Evolutionary conservation across 176 grass and related monocot species (phyloP).

Genomic region (Phragmites australis): DNA sequence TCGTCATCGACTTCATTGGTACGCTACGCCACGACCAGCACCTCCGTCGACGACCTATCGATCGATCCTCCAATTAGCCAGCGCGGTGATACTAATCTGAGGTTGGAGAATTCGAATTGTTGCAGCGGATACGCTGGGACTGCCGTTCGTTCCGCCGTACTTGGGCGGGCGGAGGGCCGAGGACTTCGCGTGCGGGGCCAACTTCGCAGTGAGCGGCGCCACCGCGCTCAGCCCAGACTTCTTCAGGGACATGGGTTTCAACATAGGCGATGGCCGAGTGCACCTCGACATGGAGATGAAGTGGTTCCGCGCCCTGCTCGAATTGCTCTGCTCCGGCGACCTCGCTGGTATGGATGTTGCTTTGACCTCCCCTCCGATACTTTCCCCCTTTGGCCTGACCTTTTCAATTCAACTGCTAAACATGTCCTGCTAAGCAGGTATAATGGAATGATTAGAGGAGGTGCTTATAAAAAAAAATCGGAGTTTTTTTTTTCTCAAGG

Average conservation of each 20-base stretch:
- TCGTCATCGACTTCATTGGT: slow-evolving; percentile 85
- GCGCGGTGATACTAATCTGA: not conserved
- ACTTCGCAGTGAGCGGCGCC: slow-evolving; percentile 85
- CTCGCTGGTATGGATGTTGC: slow-evolving; percentile 15
- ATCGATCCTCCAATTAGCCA: not conserved
- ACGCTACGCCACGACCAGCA: not conserved
- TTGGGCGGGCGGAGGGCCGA: slow-evolving; percentile 39
- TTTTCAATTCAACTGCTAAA: not conserved
- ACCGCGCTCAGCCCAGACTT: slow-evolving; percentile 62
- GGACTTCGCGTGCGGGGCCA: slow-evolving; percentile 65
- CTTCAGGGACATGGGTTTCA: slow-evolving; percentile 62
- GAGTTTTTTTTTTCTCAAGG: no score
- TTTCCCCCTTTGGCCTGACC: not conserved
- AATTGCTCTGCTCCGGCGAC: slow-evolving; percentile 40
- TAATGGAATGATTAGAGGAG: no score
- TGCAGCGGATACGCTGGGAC: slow-evolving; percentile 57
- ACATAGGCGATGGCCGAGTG: slow-evolving; percentile 42
- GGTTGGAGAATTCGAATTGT: slow-evolving; percentile 3
- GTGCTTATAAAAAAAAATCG: no score
- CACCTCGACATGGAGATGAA: slow-evolving; percentile 69
- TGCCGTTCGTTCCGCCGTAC: slow-evolving; percentile 63
- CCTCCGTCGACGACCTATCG: not conserved
- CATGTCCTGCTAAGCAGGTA: no score
- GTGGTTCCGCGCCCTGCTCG: slow-evolving; percentile 69
- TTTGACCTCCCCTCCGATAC: not conserved